These are phyloP conservation scores for Tetragonia tetragonoides DNA, from an alignment of 148 eudicot species.

Conservation along the genomic window DNA sequence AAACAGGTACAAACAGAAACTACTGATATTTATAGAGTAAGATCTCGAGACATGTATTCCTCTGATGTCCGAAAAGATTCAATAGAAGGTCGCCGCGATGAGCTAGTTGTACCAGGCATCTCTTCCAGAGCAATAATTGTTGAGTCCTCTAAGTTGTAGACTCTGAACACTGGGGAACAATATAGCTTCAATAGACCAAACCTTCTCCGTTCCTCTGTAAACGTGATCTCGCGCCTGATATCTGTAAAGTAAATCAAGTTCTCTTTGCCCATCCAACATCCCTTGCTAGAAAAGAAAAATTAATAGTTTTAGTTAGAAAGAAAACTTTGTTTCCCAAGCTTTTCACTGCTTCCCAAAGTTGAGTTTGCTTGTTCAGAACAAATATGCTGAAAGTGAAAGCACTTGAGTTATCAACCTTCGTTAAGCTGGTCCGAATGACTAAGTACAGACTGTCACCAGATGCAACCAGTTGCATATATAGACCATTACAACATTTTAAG, in stretches of 20 bases:
- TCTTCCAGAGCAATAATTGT: not conserved
- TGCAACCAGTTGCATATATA: not conserved
- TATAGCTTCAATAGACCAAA: not conserved
- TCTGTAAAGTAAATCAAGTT: not conserved
- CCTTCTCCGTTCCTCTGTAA: not conserved
- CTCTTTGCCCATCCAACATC: not conserved
- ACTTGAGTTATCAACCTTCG: not conserved
- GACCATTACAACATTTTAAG: no score
- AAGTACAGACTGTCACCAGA: not conserved
- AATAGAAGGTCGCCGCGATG: not conserved
- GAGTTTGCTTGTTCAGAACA: not conserved
- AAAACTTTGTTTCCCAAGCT: not conserved
- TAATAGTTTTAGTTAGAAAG: not conserved
- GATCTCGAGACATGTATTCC: no score
- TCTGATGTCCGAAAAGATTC: not conserved
- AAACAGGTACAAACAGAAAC: no score
- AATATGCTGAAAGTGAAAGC: not conserved
- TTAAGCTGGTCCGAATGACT: not conserved
- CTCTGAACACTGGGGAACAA: not conserved
- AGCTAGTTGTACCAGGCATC: not conserved
- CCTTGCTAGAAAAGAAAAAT: not conserved
- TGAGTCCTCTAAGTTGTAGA: not conserved
- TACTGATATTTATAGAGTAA: no score
- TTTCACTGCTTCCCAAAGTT: no score
- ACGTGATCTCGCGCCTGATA: not conserved